Conservation (phyloP, 176 grass and related monocot species). For the Leersia perrieri region DNA sequence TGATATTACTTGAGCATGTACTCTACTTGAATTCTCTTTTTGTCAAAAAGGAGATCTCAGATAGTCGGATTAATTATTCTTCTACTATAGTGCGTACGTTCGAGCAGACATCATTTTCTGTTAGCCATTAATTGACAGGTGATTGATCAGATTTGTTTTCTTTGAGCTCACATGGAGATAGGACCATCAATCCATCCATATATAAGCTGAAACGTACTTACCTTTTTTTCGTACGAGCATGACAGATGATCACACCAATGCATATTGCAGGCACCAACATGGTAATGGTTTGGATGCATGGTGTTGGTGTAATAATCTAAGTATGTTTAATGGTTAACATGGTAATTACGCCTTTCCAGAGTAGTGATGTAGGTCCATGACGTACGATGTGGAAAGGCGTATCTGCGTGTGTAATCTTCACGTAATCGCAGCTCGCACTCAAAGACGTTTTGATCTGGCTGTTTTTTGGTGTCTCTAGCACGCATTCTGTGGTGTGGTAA, state of each 20-base stretch:
- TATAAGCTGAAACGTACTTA: neutral
- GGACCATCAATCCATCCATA: neutral
- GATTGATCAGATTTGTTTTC: neutral
- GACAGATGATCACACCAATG: neutral
- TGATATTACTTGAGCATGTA: too few relatives aligned
- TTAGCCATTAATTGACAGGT: neutral
- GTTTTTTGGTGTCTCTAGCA: neutral
- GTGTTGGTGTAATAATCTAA: too few relatives aligned
- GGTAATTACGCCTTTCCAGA: too few relatives aligned
- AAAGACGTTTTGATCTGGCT: neutral
- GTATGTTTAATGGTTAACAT: too few relatives aligned
- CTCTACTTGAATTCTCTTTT: too few relatives aligned
- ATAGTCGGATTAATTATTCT: neutral
- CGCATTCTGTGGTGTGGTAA: neutral
- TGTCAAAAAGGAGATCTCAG: too few relatives aligned
- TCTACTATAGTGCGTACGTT: neutral
- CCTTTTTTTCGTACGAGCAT: neutral
- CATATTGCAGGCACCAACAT: too few relatives aligned
- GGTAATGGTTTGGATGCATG: too few relatives aligned
- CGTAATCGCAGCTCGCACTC: neutral
- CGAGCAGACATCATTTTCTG: neutral
- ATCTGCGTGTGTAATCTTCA: neutral
- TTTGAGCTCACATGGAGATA: neutral
- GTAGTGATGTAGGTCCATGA: neutral
- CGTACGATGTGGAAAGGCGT: slow-evolving; percentile 3